These are phyloP conservation scores for Leccinum disarticulatum DNA, from an alignment of 768 basidiomycete genomes.

Conservation along the genomic window DNA sequence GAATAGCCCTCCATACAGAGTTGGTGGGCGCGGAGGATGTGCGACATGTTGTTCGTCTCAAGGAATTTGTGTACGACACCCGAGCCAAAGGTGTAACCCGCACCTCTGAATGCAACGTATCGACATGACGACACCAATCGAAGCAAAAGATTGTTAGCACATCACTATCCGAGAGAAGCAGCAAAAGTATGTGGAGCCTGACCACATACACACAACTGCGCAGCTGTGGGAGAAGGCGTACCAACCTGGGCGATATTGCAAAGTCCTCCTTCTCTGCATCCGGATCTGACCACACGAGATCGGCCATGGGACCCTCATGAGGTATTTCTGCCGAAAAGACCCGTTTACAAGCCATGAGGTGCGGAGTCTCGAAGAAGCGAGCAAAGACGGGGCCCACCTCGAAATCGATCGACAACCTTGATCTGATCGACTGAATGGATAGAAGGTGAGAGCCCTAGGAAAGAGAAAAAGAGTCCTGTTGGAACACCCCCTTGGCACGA, in stretches of 20 bases:
- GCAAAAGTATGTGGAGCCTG: slow-evolving; percentile 10
- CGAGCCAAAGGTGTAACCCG: slow-evolving; percentile 98
- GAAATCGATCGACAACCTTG: slow-evolving; percentile 97
- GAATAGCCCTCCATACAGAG: slow-evolving; percentile 99
- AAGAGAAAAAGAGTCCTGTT: slow-evolving; percentile 5
- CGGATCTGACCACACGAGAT: slow-evolving; percentile 99
- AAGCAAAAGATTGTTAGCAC: slow-evolving; percentile 7
- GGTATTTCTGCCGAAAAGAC: slow-evolving; percentile 74
- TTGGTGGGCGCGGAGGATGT: slow-evolving; percentile 97
- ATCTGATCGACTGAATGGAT: slow-evolving; percentile 99
- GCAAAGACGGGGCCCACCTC: slow-evolving; percentile 55
- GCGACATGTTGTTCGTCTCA: slow-evolving; percentile 93
- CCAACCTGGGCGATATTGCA: slow-evolving; percentile 94
- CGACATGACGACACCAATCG: slow-evolving; percentile 5
- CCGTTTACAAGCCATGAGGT: slow-evolving; percentile 23
- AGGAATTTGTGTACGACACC: slow-evolving; percentile 98
- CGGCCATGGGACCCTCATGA: slow-evolving; percentile 99
- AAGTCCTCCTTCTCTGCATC: slow-evolving; percentile 99
- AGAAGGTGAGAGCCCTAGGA: slow-evolving; percentile 87
- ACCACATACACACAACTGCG: slow-evolving; percentile 6
- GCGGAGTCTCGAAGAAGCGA: slow-evolving; percentile 18
- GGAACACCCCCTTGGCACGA: neutral
- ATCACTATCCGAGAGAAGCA: slow-evolving; percentile 10
- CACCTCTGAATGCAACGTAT: slow-evolving; percentile 60
- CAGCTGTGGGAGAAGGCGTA: slow-evolving; percentile 17